Evolutionary conservation across 73 alveolate genomes (phyloP), one percentile per base, ranked within the genome.

Genomic region (Symbiodinium pilosum): DNA sequence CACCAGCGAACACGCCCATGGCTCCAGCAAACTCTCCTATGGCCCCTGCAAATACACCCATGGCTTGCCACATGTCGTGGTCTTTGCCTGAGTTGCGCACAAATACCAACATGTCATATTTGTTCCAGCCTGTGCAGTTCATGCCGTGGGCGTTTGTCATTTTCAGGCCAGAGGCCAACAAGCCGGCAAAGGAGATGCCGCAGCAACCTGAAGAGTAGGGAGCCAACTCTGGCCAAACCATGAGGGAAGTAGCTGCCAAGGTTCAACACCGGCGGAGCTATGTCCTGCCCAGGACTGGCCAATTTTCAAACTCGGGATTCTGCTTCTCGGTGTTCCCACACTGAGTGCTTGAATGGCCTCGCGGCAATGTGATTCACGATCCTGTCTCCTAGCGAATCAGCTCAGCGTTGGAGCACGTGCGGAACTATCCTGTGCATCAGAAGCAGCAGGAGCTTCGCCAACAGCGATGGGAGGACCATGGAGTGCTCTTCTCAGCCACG

Each of bases 1-100:
- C 96, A 24, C 96, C 96, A 7, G 96, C 52, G 42, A 91, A 91
- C 87, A 91, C 96, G 30, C 96, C 96, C 39, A 43, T 91, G 77
- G 77, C 96, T 9, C 96, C 96, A 0, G 96, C 77, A 36, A 91
- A 68, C 87, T 44, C 96, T 2, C 96, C 96, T 28, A 43, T 91
- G 77, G 77, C 96, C 6, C 96, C 96, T 1, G 96, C 77, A 36
- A 91, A 68, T 77, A 91, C 96, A 28, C 96, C 96, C 52, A 43
- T 91, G 85, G 94, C 94, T n/a, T 71, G 84, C 84, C 84, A 36
- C 40, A 87, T 88, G 96, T 4, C 96, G 51, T 91, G 96, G 87
- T 83, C 36, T 2, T 32, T 18, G 34, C 87, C 85, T 40, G 36
- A 39, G n/a, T n/a, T n/a, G n/a, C n/a, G n/a, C n/a, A n/a, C n/a